Base-by-base conservation (phyloP, 495 filamentous ascomycete species). In the Cudoniella acicularis region DNA sequence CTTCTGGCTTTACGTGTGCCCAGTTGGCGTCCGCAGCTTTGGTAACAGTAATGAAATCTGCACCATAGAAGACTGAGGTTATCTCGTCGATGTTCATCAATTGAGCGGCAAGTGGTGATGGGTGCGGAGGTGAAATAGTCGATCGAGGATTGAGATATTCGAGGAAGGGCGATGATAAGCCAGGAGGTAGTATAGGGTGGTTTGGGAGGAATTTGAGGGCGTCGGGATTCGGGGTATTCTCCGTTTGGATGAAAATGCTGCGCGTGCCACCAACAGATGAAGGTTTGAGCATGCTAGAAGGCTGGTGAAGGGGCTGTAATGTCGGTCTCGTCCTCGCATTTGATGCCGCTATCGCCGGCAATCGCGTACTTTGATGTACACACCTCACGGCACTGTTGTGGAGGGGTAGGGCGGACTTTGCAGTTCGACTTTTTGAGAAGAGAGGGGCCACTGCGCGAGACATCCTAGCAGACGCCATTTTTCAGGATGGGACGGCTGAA, bases 241-340 rank as follows among this genome's bases (percentile, higher is more conserved):
- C 94, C 1, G 94, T 98, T 75, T 97, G 94, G 63, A 98, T 98
- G 77, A 97, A 98, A 69, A 98, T 93, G 11, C 86, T 91, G 36
- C 94, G 89, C 59, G 76, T 78, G 56, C 79, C 75, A 48, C 62
- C 68, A 3, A 64, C 49, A 22, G 69, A 61, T 46, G 57, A 46
- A 13, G 63, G 64, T 22, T 65, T 66, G 30, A 70, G 63, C 25
- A 70, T 62, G 20, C 54, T 49, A 61, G 67, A 65, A 18, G 76
- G 74, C 57, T 78, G 77, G 52, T 79, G 77, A 30, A 73, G 59
- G n/a, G 76, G 74, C 36, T 70, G 77, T 65, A 81, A 62, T 21
- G 71, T 76, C 16, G 79, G 79, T 62, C 79, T 70, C 53, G 66
- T 73, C 60, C 70, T 72, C 25, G 71, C 64, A 59, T 78, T 74